Evolutionary conservation across 495 filamentous ascomycete genomes (phyloP).

Genomic region (Penicillium bialowiezense): DNA sequence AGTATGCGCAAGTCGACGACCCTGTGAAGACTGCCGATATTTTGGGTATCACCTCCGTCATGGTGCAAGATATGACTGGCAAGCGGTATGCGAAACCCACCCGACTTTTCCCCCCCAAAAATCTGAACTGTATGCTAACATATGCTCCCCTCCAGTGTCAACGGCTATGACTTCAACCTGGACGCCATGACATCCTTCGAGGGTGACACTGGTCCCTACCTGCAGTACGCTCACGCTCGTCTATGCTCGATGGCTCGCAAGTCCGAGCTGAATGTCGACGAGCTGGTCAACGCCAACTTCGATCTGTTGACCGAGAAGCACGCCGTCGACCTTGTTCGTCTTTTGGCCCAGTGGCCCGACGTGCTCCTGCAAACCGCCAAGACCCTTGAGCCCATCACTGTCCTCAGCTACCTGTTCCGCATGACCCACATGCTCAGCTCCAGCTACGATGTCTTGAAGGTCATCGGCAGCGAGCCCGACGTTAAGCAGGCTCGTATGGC

Average conservation of each 20-base stretch:
- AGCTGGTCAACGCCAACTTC: constrained; percentile 52
- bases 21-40: constrained; percentile 52
- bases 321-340: constrained; percentile 56
- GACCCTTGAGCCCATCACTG: constrained; percentile 62
- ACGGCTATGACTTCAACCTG: constrained; percentile 67
- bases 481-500: constrained; percentile 77
- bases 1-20: constrained; percentile 63
- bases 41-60: constrained; percentile 65
- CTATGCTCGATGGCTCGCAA: constrained; percentile 62
- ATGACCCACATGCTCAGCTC: constrained; percentile 84
- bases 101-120: not conserved
- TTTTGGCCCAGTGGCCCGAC: constrained; percentile 62
- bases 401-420: constrained; percentile 82
- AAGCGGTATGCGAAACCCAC: constrained; percentile 51
- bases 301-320: constrained; percentile 55
- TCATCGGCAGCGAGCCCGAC: constrained; percentile 70
- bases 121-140: constrained; percentile 10
- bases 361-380: constrained; percentile 58
- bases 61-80: constrained; percentile 70
- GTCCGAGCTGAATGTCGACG: constrained; percentile 38
- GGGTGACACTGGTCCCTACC: constrained; percentile 67
- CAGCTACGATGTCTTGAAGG: constrained; percentile 77
- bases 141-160: constrained; percentile 42
- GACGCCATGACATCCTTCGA: constrained; percentile 68
- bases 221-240: constrained; percentile 68